Evolutionary conservation across 192 early-diverging fungal species (phyloP).

Genomic region (Borealophlyctis nickersoniae): DNA sequence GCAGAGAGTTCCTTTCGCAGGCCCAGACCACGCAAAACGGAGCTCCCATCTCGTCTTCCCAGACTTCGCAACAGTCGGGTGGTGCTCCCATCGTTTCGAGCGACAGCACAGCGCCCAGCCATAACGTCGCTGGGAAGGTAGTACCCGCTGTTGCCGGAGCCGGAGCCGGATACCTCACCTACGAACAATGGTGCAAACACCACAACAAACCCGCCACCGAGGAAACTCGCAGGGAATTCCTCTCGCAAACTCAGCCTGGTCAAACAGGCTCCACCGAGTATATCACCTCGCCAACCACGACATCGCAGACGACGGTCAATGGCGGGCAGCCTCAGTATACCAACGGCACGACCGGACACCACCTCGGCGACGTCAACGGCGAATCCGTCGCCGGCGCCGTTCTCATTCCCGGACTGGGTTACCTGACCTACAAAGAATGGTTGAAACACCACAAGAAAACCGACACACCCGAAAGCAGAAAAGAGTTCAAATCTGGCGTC

Average conservation of each 20-base stretch:
- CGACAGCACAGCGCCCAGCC: too few relatives aligned
- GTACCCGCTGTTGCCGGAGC: neutral
- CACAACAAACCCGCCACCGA: neutral
- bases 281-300: neutral
- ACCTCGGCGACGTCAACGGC: too few relatives aligned
- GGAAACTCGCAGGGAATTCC: neutral
- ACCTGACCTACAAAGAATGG: neutral
- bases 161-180: neutral
- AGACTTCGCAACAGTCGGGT: neutral
- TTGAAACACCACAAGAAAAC: neutral
- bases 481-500: neutral
- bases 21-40: neutral
- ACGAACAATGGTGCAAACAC: neutral
- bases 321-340: too few relatives aligned
- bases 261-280: neutral
- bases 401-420: neutral
- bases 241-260: neutral
- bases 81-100: too few relatives aligned
- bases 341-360: too few relatives aligned
- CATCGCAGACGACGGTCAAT: neutral
- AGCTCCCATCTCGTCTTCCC: neutral
- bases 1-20: neutral
- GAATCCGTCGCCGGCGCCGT: neutral
- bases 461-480: neutral
- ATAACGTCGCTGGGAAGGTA: too few relatives aligned